Evolutionary conservation across 257 asterid species (phyloP).

Genomic region (Scutellaria minor): DNA sequence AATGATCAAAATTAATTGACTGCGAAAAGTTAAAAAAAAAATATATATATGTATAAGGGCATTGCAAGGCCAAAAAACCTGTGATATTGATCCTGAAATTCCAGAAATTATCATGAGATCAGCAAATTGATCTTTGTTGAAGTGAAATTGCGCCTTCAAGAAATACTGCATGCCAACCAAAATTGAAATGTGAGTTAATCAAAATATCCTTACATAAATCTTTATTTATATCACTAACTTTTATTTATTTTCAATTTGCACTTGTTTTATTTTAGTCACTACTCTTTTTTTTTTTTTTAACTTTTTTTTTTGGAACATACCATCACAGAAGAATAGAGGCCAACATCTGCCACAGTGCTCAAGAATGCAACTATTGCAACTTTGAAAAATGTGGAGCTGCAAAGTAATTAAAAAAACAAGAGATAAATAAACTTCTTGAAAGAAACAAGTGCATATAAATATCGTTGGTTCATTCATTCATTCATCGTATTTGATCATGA

Average conservation of each 20-base stretch:
- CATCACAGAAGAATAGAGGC: constrained; percentile 64
- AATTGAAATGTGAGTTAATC: background rate
- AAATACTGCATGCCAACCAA: constrained; percentile 55
- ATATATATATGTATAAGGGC: background rate
- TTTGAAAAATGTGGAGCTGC: constrained; percentile 71
- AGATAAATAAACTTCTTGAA: background rate
- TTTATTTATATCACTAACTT: too few species aligned
- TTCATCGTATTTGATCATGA: background rate
- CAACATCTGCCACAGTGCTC: constrained; percentile 66
- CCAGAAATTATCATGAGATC: constrained; percentile 81
- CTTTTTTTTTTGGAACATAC: constrained; percentile 37
- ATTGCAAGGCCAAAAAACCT: constrained; percentile 46
- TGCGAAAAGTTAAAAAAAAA: background rate
- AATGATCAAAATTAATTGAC: background rate
- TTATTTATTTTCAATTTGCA: too few species aligned
- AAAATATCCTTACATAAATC: too few species aligned
- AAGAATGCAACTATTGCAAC: constrained; percentile 75
- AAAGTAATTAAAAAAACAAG: background rate
- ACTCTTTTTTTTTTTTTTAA: background rate
- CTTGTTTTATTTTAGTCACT: background rate
- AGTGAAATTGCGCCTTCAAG: constrained; percentile 86
- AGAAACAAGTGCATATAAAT: background rate
- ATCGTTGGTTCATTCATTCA: background rate
- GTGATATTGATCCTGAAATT: constrained; percentile 71
- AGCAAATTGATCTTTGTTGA: constrained; percentile 81